phyloP scores from a whole-genome alignment of 352 stramenopile species.

The Pythium oligandrum region DNA sequence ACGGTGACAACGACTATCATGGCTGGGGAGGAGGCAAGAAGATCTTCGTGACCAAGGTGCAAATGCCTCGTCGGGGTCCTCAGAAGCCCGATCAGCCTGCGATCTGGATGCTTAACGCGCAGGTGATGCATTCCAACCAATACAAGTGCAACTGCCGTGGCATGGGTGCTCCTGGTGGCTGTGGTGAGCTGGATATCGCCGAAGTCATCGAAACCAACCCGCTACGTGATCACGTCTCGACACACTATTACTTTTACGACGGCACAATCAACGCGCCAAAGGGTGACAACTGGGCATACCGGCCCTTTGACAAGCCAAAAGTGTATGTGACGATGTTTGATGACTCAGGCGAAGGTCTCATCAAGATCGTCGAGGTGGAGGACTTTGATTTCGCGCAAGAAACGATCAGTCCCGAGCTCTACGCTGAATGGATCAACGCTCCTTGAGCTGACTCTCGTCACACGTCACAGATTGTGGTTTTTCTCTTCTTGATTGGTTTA shows the following conservation, averaged over 20 bases:
- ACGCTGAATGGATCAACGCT: slow-evolving; percentile 12
- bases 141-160: slow-evolving; percentile 76
- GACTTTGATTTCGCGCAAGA: slow-evolving; percentile 29
- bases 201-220: slow-evolving; percentile 68
- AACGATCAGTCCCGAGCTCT: slow-evolving; percentile 13
- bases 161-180: slow-evolving; percentile 42
- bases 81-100: slow-evolving; percentile 42
- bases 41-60: slow-evolving; percentile 73
- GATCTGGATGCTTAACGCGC: slow-evolving; percentile 76
- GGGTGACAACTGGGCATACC: slow-evolving; percentile 30
- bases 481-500: too few species aligned
- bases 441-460: too few species aligned
- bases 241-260: slow-evolving; percentile 76
- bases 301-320: slow-evolving; percentile 18
- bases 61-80: slow-evolving; percentile 33
- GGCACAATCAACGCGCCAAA: slow-evolving; percentile 27
- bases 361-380: slow-evolving; percentile 32
- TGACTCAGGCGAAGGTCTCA: slow-evolving; percentile 15
- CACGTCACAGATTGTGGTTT: too few species aligned
- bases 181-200: slow-evolving; percentile 65
- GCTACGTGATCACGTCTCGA: slow-evolving; percentile 47
- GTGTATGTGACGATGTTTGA: slow-evolving; percentile 36
- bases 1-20: slow-evolving; percentile 59
- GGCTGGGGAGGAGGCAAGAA: slow-evolving; percentile 73
- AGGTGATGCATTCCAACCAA: slow-evolving; percentile 59